Percentiles rank a stretch among this genome's conserved stretches.
phyloP scores from a whole-genome alignment of 2,329 filamentous ascomycete species.

The Zalaria sp. region DNA sequence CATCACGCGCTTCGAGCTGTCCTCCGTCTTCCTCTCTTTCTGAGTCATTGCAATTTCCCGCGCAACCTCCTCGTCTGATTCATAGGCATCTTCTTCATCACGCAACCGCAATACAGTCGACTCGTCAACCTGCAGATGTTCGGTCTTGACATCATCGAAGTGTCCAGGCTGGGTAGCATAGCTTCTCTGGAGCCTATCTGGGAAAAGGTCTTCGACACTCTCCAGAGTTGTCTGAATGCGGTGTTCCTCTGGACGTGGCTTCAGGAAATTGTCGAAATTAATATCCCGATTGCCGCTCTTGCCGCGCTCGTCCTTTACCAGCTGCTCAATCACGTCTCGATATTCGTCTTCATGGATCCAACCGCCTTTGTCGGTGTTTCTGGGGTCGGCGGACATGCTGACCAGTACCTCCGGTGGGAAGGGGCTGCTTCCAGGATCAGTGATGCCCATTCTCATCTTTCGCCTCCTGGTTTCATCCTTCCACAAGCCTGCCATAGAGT shows the following conservation, averaged over 20 bases:
- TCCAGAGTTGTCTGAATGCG: slow-evolving; percentile 63
- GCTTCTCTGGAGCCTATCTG: slow-evolving; percentile 38
- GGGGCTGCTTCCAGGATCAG: slow-evolving; percentile 52
- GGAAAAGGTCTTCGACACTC: slow-evolving; percentile 78
- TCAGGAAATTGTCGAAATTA: slow-evolving; percentile 53
- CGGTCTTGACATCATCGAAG: slow-evolving; percentile 4
- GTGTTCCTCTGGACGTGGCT: slow-evolving; percentile 25
- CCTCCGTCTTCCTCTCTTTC: slow-evolving; percentile 1
- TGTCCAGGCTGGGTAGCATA: background rate
- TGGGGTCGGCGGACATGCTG: slow-evolving; percentile 74
- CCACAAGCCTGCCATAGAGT: slow-evolving; percentile 91
- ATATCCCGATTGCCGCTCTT: slow-evolving; percentile 28
- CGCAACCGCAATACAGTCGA: slow-evolving; percentile 38
- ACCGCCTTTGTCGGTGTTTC: slow-evolving; percentile 55
- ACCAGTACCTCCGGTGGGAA: slow-evolving; percentile 71
- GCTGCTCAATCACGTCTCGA: slow-evolving; percentile 45
- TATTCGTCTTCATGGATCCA: slow-evolving; percentile 93
- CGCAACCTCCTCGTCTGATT: slow-evolving; percentile 27
- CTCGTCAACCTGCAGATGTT: slow-evolving; percentile 46
- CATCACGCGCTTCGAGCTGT: background rate
- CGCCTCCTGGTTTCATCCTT: slow-evolving; percentile 72
- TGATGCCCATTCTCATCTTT: slow-evolving; percentile 54
- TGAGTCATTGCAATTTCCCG: slow-evolving; percentile 19
- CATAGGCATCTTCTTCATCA: slow-evolving; percentile 24
- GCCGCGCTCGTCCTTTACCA: slow-evolving; percentile 50